Evolutionary conservation across 2,329 filamentous ascomycete species (phyloP), one percentile per base, ranked within the genome.

Genomic region (Colletotrichum liriopes): DNA sequence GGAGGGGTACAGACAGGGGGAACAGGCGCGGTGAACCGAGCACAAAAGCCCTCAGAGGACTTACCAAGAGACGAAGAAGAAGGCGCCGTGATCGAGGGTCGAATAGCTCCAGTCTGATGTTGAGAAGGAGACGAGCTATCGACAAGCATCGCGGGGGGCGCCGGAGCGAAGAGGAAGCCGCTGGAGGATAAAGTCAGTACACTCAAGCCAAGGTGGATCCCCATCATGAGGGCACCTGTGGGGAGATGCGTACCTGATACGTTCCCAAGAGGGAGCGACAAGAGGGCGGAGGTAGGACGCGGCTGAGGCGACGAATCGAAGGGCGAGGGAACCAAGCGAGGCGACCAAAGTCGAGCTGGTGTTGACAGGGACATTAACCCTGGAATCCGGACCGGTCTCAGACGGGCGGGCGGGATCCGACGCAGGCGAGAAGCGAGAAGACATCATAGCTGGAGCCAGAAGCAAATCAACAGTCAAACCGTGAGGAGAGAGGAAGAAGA

Each of bases 361-460:
- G 49, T 55, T 64, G 12, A 12, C 47, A 64, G 35, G 61, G 37
- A 43, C 49, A 55, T 64, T 35, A 64, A 64, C 61, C 60, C 60
- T 51, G 16, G 60, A 63, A 49, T 63, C 45, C 45, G 59, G 39
- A 64, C 65, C 59, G 41, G 49, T 52, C 49, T 68, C 59, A 55
- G 59, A 55, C 65, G 32, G 59, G 63, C 49, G 51, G 39, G 63
- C 51, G 29, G 39, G 29, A 58, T 51, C 45, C 59, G 65, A 62
- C 49, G 39, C 59, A 68, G 58, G 59, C 37, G 58, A 67, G 39
- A 62, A 62, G 60, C n/a, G 47, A 68, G 41, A 62, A 62, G 49
- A 39, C n/a, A 64, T 54, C 47, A 39, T 64, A 62, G 60, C 65
- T 58, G 26, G 23, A 64, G 65, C 60, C 26, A 68, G 39, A 55